Evolutionary conservation across 2,329 filamentous ascomycete genomes (phyloP).

Genomic region (Fusarium robinianum): DNA sequence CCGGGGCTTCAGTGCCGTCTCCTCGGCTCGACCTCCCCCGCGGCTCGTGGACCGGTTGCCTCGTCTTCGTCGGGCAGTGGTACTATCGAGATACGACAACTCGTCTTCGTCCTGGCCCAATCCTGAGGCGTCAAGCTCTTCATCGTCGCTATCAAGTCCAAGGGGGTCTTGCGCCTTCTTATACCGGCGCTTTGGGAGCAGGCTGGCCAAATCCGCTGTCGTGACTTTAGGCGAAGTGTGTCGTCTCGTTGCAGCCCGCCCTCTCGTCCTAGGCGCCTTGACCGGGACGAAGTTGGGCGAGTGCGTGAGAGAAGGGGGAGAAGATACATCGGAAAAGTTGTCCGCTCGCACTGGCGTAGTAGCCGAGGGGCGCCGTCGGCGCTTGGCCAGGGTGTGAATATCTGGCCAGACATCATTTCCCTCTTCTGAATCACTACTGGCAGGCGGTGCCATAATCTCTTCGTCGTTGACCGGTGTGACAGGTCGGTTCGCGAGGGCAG

Average conservation of each 20-base stretch:
- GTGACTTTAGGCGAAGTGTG: conserved; percentile 52
- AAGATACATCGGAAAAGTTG: conserved; percentile 60
- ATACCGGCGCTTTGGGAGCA: conserved; percentile 58
- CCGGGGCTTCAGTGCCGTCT: conserved; percentile 32
- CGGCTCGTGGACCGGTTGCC: conserved; percentile 39
- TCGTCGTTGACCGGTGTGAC: conserved; percentile 53
- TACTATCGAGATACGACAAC: conserved; percentile 51
- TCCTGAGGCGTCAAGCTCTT: conserved; percentile 53
- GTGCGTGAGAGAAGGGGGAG: conserved; percentile 68
- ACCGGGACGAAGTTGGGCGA: conserved; percentile 59
- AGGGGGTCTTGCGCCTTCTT: conserved; percentile 47
- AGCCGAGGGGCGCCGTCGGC: conserved; percentile 46
- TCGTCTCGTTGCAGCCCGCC: conserved; percentile 39
- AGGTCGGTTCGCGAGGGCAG: conserved; percentile 36
- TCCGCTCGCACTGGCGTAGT: conserved; percentile 46
- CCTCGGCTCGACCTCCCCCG: conserved; percentile 33
- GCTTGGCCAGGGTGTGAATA: conserved; percentile 55
- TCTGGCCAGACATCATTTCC: conserved; percentile 56
- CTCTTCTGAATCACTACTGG: conserved; percentile 56
- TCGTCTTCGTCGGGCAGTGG: conserved; percentile 42
- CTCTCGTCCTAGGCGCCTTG: conserved; percentile 37
- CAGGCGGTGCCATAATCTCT: conserved; percentile 58
- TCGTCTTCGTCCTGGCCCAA: conserved; percentile 61
- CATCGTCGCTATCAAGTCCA: conserved; percentile 51
- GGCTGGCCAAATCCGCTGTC: conserved; percentile 57